Evolutionary conservation across 2,329 filamentous ascomycete species (phyloP).

Genomic region (Paecilomyces dactylethromorphus): DNA sequence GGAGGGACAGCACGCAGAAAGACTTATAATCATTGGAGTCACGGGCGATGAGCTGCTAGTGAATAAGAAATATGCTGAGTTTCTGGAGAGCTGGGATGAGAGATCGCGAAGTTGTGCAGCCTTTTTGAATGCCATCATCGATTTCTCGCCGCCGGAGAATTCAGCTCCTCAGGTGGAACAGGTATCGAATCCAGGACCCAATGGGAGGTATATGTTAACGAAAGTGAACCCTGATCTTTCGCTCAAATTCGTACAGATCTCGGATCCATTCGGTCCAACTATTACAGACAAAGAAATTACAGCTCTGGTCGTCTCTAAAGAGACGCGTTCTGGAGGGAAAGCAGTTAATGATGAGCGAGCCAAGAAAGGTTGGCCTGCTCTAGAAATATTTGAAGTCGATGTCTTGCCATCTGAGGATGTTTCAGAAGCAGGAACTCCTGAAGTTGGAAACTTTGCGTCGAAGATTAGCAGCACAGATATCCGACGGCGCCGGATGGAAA

Average conservation of each 20-base stretch:
- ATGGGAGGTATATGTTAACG: constrained; percentile 31
- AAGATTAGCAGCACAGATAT: constrained; percentile 95
- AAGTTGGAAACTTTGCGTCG: constrained; percentile 59
- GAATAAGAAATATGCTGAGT: constrained; percentile 81
- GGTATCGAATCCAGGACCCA: constrained; percentile 29
- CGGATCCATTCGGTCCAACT: constrained; percentile 84
- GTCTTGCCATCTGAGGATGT: constrained; percentile 66
- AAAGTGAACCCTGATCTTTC: constrained; percentile 56
- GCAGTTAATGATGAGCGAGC: constrained; percentile 78
- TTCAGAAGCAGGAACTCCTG: constrained; percentile 34
- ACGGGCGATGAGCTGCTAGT: constrained; percentile 79
- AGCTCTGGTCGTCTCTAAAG: constrained; percentile 77
- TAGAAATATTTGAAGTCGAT: constrained; percentile 84
- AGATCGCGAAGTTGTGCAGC: constrained; percentile 63
- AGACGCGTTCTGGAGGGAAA: constrained; percentile 76
- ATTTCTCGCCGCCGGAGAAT: constrained; percentile 49
- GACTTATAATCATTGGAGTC: constrained; percentile 72
- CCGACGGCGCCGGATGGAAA: constrained; percentile 45
- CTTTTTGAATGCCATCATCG: constrained; percentile 60
- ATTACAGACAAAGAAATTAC: constrained; percentile 73
- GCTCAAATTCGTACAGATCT: constrained; percentile 76
- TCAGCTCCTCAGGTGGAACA: constrained; percentile 21
- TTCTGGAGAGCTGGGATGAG: constrained; percentile 71
- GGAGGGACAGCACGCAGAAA: constrained; percentile 31
- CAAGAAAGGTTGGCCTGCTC: constrained; percentile 66